Evolutionary conservation across 2,329 filamentous ascomycete genomes (phyloP).

Genomic region (Pseudogymnoascus sp.): DNA sequence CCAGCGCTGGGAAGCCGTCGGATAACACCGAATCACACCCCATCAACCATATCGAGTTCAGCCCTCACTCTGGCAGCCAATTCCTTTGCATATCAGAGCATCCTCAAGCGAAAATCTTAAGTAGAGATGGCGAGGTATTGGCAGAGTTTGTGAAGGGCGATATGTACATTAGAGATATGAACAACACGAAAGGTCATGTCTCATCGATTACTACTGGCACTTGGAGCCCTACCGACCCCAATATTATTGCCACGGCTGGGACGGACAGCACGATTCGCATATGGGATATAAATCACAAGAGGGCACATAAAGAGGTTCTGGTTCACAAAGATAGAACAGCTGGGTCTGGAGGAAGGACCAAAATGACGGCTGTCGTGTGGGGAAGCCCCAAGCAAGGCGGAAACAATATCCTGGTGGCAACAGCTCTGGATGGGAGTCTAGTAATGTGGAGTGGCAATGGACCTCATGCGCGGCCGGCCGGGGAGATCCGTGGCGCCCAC

Average conservation of each 20-base stretch:
- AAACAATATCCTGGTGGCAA: conserved; percentile 67
- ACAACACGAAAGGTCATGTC: conserved; percentile 94
- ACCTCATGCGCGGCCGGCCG: conserved; percentile 71
- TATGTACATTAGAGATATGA: conserved; percentile 96
- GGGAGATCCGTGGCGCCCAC: conserved; percentile 79
- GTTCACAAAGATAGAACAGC: conserved; percentile 91
- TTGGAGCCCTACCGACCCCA: conserved; percentile 83
- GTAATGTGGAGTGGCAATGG: conserved; percentile 90
- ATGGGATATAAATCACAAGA: conserved; percentile 91
- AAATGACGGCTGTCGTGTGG: conserved; percentile 92
- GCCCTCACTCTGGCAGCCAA: conserved; percentile 66
- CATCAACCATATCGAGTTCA: conserved; percentile 80
- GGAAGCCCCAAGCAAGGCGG: conserved; percentile 67
- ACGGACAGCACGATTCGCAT: conserved; percentile 93
- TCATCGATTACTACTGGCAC: conserved; percentile 82
- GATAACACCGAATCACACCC: conserved; percentile 75
- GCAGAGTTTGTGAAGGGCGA: conserved; percentile 94
- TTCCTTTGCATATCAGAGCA: conserved; percentile 84
- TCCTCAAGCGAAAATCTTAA: conserved; percentile 82
- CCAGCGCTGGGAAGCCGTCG: conserved; percentile 64
- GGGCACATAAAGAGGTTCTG: conserved; percentile 84
- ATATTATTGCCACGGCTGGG: conserved; percentile 80
- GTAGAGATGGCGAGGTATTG: conserved; percentile 75
- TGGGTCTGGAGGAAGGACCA: conserved; percentile 78
- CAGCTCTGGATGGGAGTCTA: conserved; percentile 80